phyloP scores from a whole-genome alignment of 192 early-diverging fungal genomes.

The Jimgerdemannia lactiflua region DNA sequence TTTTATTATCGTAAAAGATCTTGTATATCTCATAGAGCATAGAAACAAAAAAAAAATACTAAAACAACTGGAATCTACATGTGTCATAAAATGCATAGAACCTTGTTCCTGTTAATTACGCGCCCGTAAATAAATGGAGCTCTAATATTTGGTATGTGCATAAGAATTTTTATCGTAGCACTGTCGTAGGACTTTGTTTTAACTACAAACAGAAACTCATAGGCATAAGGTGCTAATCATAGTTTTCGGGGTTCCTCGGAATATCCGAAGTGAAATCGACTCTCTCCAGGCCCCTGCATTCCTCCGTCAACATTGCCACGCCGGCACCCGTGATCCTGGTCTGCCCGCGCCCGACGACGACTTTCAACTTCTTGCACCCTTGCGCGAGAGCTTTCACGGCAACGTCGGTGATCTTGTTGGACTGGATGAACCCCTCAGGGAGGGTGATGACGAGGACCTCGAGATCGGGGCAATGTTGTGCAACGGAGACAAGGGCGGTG shows the following conservation, averaged over 20 bases:
- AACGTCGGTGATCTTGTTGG: slow-evolving; percentile 13
- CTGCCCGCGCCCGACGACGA: slow-evolving; percentile 5
- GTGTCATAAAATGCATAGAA: too few species aligned
- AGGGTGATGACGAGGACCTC: neutral
- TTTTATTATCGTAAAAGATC: neutral
- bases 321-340: slow-evolving; percentile 6
- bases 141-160: too few species aligned
- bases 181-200: too few species aligned
- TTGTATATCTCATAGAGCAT: neutral
- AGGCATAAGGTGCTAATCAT: neutral
- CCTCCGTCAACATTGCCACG: neutral
- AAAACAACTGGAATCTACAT: too few species aligned
- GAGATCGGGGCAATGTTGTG: slow-evolving; percentile 4
- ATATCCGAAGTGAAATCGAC: neutral
- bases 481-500: slow-evolving; percentile 3
- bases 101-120: too few species aligned
- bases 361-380: neutral
- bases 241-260: neutral
- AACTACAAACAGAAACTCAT: too few species aligned
- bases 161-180: too few species aligned
- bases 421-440: slow-evolving; percentile 10
- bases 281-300: neutral
- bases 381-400: slow-evolving; percentile 1
- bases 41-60: neutral
- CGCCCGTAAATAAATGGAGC: too few species aligned